phyloP scores from a whole-genome alignment of 2,329 filamentous ascomycete species.

The Lojkania enalia region DNA sequence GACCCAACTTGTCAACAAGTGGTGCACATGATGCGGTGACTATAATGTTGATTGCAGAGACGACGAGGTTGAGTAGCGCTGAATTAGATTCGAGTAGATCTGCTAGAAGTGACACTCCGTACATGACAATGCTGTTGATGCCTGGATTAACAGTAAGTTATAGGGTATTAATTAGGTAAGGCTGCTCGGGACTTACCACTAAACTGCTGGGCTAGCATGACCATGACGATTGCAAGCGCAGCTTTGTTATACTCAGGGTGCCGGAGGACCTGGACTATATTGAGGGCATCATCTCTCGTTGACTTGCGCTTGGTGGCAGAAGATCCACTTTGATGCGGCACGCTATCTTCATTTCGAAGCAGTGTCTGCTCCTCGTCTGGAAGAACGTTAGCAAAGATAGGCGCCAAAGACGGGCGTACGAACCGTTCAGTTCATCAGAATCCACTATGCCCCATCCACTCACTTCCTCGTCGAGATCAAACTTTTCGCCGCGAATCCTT shows the following conservation, averaged over 20 bases:
- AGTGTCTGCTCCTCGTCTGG: slow-evolving; percentile 71
- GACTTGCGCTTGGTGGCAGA: slow-evolving; percentile 28
- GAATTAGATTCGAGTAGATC: slow-evolving; percentile 80
- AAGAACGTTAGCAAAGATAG: slow-evolving; percentile 16
- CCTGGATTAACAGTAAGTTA: slow-evolving; percentile 39
- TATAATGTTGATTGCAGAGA: slow-evolving; percentile 83
- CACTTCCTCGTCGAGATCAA: slow-evolving; percentile 74
- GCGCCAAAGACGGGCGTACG: not conserved
- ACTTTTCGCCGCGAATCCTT: slow-evolving; percentile 70
- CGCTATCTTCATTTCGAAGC: slow-evolving; percentile 51
- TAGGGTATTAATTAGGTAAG: not conserved
- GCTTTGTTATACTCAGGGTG: slow-evolving; percentile 75
- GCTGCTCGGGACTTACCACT: slow-evolving; percentile 55
- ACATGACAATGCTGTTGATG: slow-evolving; percentile 98
- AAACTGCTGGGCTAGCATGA: slow-evolving; percentile 92
- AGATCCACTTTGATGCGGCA: slow-evolving; percentile 27
- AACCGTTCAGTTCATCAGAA: slow-evolving; percentile 33
- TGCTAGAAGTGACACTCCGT: slow-evolving; percentile 86
- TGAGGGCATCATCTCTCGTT: slow-evolving; percentile 42
- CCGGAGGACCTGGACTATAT: slow-evolving; percentile 60
- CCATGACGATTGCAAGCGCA: slow-evolving; percentile 84
- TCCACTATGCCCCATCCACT: slow-evolving; percentile 50
- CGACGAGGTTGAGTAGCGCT: slow-evolving; percentile 80
- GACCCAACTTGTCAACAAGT: slow-evolving; percentile 82
- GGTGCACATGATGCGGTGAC: slow-evolving; percentile 82